phyloP scores from a whole-genome alignment of 23 red algal genomes.

The Gracilaria caudata region DNA sequence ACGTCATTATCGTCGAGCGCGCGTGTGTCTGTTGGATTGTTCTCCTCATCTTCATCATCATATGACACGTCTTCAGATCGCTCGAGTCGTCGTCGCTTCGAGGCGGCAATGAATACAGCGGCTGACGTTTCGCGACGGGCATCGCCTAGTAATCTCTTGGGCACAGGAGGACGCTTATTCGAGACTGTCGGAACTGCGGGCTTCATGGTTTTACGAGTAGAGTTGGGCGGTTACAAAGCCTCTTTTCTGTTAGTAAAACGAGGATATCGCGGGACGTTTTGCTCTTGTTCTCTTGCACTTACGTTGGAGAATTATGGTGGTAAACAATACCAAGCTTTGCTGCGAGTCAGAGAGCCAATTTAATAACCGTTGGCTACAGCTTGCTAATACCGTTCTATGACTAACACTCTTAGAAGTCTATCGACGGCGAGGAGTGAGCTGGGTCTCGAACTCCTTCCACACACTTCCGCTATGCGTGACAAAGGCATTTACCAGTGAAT shows the following conservation, averaged over 20 bases:
- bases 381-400: no score
- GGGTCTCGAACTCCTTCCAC: no score
- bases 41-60: conserved; percentile 75
- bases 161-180: conserved; percentile 5
- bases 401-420: no score
- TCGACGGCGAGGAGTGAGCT: no score
- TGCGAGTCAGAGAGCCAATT: no score
- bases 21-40: conserved; percentile 36
- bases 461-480: no score
- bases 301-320: background rate
- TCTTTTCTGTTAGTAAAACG: conserved; percentile 25
- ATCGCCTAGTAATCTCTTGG: conserved; percentile 71
- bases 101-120: conserved; percentile 66
- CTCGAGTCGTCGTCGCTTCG: conserved; percentile 48
- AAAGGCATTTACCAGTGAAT: no score
- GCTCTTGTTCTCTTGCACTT: conserved; percentile 22
- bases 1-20: conserved; percentile 76
- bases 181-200: background rate
- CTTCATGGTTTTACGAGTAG: background rate
- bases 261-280: background rate
- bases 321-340: no score
- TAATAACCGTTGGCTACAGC: no score
- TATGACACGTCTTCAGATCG: conserved; percentile 19
- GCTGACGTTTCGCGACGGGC: conserved; percentile 82
- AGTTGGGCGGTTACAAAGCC: conserved; percentile 36